Conservation (phyloP, 306 rosid species). For the Medicago ruthenica region DNA sequence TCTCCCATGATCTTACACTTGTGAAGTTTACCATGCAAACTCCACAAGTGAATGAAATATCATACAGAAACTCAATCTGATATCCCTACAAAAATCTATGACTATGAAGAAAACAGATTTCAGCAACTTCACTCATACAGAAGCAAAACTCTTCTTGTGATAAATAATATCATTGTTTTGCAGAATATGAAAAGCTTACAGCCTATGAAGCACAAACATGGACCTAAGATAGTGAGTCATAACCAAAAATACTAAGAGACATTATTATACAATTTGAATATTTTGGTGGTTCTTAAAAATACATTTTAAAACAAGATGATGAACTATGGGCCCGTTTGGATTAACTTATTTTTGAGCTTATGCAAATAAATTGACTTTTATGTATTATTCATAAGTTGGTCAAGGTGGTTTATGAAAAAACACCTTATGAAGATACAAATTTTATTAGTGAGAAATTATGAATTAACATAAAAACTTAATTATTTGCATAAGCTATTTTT, state of each 20-base stretch:
- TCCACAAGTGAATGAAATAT: not conserved
- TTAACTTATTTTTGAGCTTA: no score
- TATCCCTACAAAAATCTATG: slow-evolving; percentile 7
- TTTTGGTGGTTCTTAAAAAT: not conserved
- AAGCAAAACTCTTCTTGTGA: slow-evolving; percentile 1
- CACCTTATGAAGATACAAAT: no score
- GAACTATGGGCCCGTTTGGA: not conserved
- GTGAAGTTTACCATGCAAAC: slow-evolving; percentile 3
- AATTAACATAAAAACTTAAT: no score
- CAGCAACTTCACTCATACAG: slow-evolving; percentile 7
- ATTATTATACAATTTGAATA: not conserved
- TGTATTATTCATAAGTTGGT: no score
- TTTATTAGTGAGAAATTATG: no score
- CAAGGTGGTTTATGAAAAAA: no score
- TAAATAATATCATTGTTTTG: slow-evolving; percentile 16
- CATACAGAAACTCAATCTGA: slow-evolving; percentile 15
- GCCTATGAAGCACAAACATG: not conserved
- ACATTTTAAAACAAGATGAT: not conserved
- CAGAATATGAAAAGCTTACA: slow-evolving; percentile 33
- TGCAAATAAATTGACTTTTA: no score
- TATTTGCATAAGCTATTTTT: no score
- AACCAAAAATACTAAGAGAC: not conserved
- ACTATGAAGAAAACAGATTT: not conserved
- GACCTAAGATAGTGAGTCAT: not conserved
- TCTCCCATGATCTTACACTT: not conserved